Evolutionary conservation across 768 basidiomycete species (phyloP).

Genomic region (Podaxis sp.): DNA sequence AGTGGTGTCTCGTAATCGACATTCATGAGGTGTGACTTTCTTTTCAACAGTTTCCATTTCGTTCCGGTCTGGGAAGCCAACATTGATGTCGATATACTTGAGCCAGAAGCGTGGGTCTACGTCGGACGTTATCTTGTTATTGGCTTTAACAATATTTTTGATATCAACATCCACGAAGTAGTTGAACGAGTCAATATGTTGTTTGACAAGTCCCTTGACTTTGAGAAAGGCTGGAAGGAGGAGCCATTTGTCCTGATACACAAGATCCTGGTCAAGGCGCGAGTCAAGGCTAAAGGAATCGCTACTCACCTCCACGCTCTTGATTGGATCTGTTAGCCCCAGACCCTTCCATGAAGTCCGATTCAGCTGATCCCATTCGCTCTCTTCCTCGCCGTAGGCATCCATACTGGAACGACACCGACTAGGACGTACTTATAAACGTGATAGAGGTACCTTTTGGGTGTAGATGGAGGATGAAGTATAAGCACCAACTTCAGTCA

Average conservation of each 20-base stretch:
- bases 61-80: conserved; percentile 88
- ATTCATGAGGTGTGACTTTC: conserved; percentile 93
- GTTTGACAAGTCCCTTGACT: conserved; percentile 98
- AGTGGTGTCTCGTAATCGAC: conserved; percentile 91
- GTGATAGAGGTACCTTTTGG: not conserved
- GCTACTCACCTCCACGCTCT: conserved; percentile 79
- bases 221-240: conserved; percentile 94
- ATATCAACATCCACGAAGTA: conserved; percentile 98
- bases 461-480: not conserved
- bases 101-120: conserved; percentile 97
- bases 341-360: conserved; percentile 70
- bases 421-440: not conserved
- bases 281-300: not conserved
- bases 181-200: conserved; percentile 98
- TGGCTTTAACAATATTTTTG: conserved; percentile 93
- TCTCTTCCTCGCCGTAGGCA: conserved; percentile 23
- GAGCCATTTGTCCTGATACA: conserved; percentile 92
- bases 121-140: conserved; percentile 92
- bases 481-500: not conserved
- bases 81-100: conserved; percentile 93
- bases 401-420: not conserved
- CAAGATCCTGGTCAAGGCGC: not conserved
- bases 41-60: conserved; percentile 79
- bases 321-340: conserved; percentile 85
- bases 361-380: conserved; percentile 59